Evolutionary conservation across 2,329 filamentous ascomycete genomes (phyloP), one percentile per base, ranked within the genome.

Genomic region (Epichloe brachyelytri): DNA sequence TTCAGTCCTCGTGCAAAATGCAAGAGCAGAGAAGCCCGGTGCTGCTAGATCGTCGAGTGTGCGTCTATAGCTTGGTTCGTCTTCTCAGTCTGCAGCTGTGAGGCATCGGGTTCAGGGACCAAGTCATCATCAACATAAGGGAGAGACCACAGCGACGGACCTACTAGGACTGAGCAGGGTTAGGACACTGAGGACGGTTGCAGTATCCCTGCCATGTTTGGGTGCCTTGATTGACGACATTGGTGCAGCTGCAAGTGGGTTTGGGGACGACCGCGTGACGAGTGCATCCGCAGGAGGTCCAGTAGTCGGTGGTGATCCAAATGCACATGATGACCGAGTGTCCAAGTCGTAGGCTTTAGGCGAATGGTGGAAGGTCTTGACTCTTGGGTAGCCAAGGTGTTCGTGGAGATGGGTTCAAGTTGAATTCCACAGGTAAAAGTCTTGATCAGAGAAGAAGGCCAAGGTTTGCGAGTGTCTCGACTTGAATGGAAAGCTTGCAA

Each of bases 151-250:
- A n/a, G 4, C 10, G 44, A 48, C 44, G 20, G 50, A 39, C n/a
- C 14, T 49, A 49, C 17, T 44, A 6, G n/a, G 40, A 33, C 19
- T 51, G 54, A 47, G 55, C 56, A 43, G 63, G 63, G 22, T 65
- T 65, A 17, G 62, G 62, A 52, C 66, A 68, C 46, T 56, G 38
- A 39, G 60, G 38, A 20, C 63, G 62, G 10, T 54, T 50, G 56
- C 66, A 68, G 46, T 61, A 61, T 20, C 65, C 66, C 40, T 63
- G 59, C 62, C 62, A 68, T 2, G 22, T 57, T 51, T 63, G 62
- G 15, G 53, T 54, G 20, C 60, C 62, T 51, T 63, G 60, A 44
- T 63, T 55, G 26, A 60, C 55, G 46, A 64, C 48, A 34, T 55
- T 56, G 22, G 46, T 50, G 58, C 66, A 68, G 20, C 40, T 46